Evolutionary conservation across 495 filamentous ascomycete genomes (phyloP).

Genomic region (Daldinia grandis): DNA sequence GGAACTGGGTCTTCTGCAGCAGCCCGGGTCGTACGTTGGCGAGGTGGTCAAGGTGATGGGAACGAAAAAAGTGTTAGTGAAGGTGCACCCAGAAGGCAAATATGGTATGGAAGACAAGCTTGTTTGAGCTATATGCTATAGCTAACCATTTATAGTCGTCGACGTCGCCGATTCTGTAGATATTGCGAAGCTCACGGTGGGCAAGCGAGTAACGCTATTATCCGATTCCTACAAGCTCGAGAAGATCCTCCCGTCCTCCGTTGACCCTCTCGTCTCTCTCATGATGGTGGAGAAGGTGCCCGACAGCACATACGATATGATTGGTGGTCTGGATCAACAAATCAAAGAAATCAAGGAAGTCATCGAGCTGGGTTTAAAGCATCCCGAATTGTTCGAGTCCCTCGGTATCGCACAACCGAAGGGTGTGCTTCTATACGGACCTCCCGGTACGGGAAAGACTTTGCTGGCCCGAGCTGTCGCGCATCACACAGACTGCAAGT

Average conservation of each 20-base stretch:
- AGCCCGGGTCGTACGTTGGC: constrained; percentile 97
- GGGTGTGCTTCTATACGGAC: constrained; percentile 95
- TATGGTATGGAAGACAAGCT: constrained; percentile 72
- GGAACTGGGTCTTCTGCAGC: constrained; percentile 94
- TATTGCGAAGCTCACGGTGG: constrained; percentile 91
- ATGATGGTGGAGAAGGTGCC: constrained; percentile 99
- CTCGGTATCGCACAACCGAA: constrained; percentile 98
- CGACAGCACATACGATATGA: constrained; percentile 99
- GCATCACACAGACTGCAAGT: constrained; percentile 98
- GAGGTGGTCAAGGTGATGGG: constrained; percentile 99
- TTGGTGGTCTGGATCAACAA: constrained; percentile 97
- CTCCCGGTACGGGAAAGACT: constrained; percentile 97
- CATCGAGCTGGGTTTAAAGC: constrained; percentile 97
- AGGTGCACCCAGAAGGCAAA: constrained; percentile 99
- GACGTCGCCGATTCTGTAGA: constrained; percentile 96
- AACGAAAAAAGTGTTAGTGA: constrained; percentile 98
- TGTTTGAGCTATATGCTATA: neutral
- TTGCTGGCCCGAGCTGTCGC: constrained; percentile 94
- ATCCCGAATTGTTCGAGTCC: constrained; percentile 98
- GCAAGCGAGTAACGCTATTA: constrained; percentile 95
- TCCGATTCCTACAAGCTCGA: constrained; percentile 98
- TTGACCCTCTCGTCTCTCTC: constrained; percentile 98
- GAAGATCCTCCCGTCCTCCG: constrained; percentile 95
- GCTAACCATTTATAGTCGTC: constrained; percentile 71
- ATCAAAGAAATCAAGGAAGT: constrained; percentile 99